phyloP scores from a whole-genome alignment of 768 basidiomycete species.

The Boletus sp. region DNA sequence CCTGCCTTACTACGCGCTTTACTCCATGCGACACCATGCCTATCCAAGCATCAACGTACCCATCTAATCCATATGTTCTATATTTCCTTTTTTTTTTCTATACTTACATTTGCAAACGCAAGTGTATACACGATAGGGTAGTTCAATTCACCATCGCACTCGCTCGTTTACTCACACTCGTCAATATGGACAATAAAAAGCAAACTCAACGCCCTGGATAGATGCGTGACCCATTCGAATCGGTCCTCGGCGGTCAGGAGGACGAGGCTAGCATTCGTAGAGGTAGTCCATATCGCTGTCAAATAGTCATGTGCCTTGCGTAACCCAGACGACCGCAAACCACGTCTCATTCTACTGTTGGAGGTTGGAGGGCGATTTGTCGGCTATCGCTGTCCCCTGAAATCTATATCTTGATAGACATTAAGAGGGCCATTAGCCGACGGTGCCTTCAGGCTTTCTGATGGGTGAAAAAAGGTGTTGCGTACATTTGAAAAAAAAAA shows the following conservation, averaged over 20 bases:
- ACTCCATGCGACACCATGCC: conserved; percentile 10
- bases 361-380: too few species aligned
- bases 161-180: conserved; percentile 5
- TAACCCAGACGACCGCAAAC: not conserved
- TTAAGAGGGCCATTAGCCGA: too few species aligned
- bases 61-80: conserved; percentile 8
- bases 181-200: not conserved
- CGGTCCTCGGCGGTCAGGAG: not conserved
- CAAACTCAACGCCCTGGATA: not conserved
- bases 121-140: conserved; percentile 8
- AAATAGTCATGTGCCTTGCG: not conserved
- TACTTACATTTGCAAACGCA: not conserved
- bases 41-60: not conserved
- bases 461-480: too few species aligned
- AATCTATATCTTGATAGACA: too few species aligned
- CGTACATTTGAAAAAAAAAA: too few species aligned
- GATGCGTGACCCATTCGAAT: not conserved
- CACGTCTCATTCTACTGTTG: not conserved
- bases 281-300: not conserved
- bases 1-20: not conserved
- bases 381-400: too few species aligned
- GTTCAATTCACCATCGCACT: conserved; percentile 2
- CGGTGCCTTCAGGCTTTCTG: too few species aligned
- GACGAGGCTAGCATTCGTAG: not conserved
- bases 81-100: not conserved